Base-by-base conservation (phyloP, 2,329 filamentous ascomycete species). In the Sporothrix protearum region DNA sequence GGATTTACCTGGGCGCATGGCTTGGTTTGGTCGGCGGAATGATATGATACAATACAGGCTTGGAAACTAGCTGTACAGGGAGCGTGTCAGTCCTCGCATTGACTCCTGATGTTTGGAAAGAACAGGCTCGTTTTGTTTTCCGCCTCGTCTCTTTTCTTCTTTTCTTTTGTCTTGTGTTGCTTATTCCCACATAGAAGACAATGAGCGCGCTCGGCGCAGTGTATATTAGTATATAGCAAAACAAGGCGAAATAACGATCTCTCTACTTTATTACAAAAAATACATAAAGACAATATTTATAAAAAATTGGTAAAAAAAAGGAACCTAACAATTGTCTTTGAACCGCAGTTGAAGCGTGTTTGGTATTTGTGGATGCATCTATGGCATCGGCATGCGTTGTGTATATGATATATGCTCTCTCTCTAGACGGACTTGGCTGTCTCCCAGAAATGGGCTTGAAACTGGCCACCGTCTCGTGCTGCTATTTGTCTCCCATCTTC, bases 191-290 rank as follows among this genome's bases (percentile, higher is more conserved):
- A 22, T 64, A 22, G 30, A 69, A 22, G 36, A 57, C 36, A 22
- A 55, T 36, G 51, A 59, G n/a, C 45, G n/a, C 45, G 25, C 63
- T 33, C 45, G 25, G 63, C 63, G 63, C 63, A 53, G 36, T 69
- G 68, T 69, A 61, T 61, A 53, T 51, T 51, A 70, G 55, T 63
- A 53, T 64, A 39, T 51, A 64, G 28, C n/a, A 39, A 53, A 42
- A 33, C 61, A 53, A 36, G 28, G 45, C 10, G 36, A 33, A 70
- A 70, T 70, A 47, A 63, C 45, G 69, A 68, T 70, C 68, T 70
- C 71, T 72, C 45, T 64, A 64, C 57, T 64, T 63, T 70, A 64
- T 28, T 42, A n/a, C n/a, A n/a, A n/a, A n/a, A n/a, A n/a, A n/a
- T n/a, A n/a, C n/a, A n/a, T n/a, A n/a, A n/a, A n/a, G n/a, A n/a